phyloP scores from a whole-genome alignment of 495 filamentous ascomycete species.

The Xylaria cubensis region DNA sequence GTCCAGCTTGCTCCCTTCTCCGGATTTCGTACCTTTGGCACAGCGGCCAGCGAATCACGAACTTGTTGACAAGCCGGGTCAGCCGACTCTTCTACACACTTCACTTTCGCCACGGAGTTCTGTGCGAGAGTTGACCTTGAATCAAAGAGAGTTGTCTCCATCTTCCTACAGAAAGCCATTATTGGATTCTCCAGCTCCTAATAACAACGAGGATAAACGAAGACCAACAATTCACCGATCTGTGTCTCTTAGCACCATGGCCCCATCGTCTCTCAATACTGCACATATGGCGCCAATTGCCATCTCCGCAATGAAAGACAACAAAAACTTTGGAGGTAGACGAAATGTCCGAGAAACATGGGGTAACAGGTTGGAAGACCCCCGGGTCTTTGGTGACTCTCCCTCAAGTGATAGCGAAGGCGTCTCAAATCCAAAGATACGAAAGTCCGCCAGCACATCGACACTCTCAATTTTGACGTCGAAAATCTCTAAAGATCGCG shows the following conservation, averaged over 20 bases:
- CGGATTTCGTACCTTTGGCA: constrained; percentile 27
- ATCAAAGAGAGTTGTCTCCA: constrained; percentile 10
- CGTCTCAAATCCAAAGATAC: constrained; percentile 22
- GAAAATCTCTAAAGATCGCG: constrained; percentile 15
- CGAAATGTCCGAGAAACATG: constrained; percentile 33
- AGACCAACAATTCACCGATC: constrained; percentile 17
- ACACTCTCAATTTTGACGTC: constrained; percentile 29
- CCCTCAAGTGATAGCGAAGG: constrained; percentile 10
- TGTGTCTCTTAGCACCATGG: constrained; percentile 13
- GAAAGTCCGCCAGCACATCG: constrained; percentile 34
- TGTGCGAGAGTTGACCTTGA: constrained; percentile 8
- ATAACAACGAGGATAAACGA: not conserved
- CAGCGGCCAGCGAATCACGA: not conserved
- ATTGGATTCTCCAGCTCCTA: not conserved
- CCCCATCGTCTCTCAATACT: not conserved
- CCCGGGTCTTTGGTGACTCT: not conserved
- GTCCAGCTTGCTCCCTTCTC: constrained; percentile 26
- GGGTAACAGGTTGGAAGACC: constrained; percentile 33
- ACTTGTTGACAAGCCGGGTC: not conserved
- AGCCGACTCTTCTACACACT: not conserved
- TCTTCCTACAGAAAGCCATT: not conserved
- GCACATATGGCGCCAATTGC: not conserved
- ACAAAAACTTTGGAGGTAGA: not conserved
- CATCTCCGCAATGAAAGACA: not conserved
- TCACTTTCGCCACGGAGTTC: not conserved